phyloP scores from a whole-genome alignment of 768 basidiomycete species.

The Hirschioporus abietinus region DNA sequence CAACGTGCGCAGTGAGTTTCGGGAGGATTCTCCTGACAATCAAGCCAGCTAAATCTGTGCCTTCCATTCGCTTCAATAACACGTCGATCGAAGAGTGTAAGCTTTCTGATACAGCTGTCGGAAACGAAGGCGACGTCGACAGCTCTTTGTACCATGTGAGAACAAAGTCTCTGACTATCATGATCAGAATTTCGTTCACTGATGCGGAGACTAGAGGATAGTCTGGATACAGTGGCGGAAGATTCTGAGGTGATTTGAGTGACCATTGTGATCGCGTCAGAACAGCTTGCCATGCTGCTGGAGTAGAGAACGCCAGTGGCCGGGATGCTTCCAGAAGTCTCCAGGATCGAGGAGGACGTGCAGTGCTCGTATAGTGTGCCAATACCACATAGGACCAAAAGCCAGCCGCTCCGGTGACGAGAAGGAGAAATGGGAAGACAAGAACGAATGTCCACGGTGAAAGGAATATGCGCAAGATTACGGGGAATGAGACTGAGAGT shows the following conservation, averaged over 20 bases:
- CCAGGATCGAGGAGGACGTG: slow-evolving; percentile 25
- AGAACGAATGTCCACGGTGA: slow-evolving; percentile 51
- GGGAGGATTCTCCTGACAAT: slow-evolving; percentile 83
- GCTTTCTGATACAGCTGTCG: slow-evolving; percentile 71
- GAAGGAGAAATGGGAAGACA: slow-evolving; percentile 43
- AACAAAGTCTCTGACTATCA: slow-evolving; percentile 85
- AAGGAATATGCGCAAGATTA: slow-evolving; percentile 56
- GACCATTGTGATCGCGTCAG: slow-evolving; percentile 90
- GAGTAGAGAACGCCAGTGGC: slow-evolving; percentile 83
- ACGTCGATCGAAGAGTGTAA: slow-evolving; percentile 62
- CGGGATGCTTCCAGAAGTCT: slow-evolving; percentile 55
- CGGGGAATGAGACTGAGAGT: slow-evolving; percentile 49
- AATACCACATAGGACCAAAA: slow-evolving; percentile 38
- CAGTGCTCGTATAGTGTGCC: slow-evolving; percentile 50
- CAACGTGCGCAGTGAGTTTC: slow-evolving; percentile 83
- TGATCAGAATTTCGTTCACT: slow-evolving; percentile 73
- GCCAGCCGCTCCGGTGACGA: slow-evolving; percentile 14
- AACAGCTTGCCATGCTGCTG: slow-evolving; percentile 92
- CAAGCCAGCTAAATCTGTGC: slow-evolving; percentile 68
- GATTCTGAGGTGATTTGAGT: slow-evolving; percentile 58
- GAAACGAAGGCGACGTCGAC: slow-evolving; percentile 85
- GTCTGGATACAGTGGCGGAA: slow-evolving; percentile 60
- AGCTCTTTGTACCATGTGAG: slow-evolving; percentile 83
- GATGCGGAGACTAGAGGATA: slow-evolving; percentile 63
- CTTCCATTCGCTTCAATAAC: slow-evolving; percentile 48